Evolutionary conservation across 495 filamentous ascomycete species (phyloP).

Genomic region (Patellaria atrata): DNA sequence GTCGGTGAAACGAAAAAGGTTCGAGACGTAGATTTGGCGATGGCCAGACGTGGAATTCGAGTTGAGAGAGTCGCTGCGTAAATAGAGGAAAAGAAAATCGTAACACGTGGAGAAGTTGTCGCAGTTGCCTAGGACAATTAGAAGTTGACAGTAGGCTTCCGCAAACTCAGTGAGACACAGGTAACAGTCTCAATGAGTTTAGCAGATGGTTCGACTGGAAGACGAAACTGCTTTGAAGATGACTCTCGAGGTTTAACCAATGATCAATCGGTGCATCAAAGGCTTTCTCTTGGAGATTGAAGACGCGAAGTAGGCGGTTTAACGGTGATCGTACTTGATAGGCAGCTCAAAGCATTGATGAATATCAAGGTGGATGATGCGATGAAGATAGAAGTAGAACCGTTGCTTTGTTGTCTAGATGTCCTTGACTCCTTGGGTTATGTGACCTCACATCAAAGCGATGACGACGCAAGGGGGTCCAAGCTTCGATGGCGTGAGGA

Average conservation of each 20-base stretch:
- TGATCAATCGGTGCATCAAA: slow-evolving; percentile 18
- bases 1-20: too few relatives aligned
- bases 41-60: slow-evolving; percentile 3
- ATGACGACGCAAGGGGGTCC: slow-evolving; percentile 8
- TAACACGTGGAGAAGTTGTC: slow-evolving; percentile 20
- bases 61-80: slow-evolving; percentile 20
- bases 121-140: slow-evolving; percentile 8
- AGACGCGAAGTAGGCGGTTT: too few relatives aligned
- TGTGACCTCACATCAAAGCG: slow-evolving; percentile 12
- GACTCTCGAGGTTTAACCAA: slow-evolving; percentile 9
- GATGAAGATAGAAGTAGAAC: slow-evolving; percentile 1
- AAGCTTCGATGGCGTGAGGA: slow-evolving; percentile 15
- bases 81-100: slow-evolving; percentile 17
- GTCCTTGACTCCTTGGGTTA: too few relatives aligned
- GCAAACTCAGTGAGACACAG: slow-evolving; percentile 17
- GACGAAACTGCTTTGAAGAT: slow-evolving; percentile 13
- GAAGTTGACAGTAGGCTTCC: slow-evolving; percentile 5
- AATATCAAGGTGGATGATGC: slow-evolving; percentile 1
- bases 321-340: slow-evolving; percentile 4
- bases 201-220: slow-evolving; percentile 14
- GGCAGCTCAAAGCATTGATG: too few relatives aligned
- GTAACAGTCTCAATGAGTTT: slow-evolving; percentile 12
- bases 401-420: too few relatives aligned
- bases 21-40: slow-evolving; percentile 8
- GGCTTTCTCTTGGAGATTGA: slow-evolving; percentile 4